A percentile compares a stretch with the other conserved stretches of the same genome.
These are phyloP conservation scores for Phytophthora melonis DNA, from an alignment of 352 stramenopile genomes.

Conservation along the genomic window DNA sequence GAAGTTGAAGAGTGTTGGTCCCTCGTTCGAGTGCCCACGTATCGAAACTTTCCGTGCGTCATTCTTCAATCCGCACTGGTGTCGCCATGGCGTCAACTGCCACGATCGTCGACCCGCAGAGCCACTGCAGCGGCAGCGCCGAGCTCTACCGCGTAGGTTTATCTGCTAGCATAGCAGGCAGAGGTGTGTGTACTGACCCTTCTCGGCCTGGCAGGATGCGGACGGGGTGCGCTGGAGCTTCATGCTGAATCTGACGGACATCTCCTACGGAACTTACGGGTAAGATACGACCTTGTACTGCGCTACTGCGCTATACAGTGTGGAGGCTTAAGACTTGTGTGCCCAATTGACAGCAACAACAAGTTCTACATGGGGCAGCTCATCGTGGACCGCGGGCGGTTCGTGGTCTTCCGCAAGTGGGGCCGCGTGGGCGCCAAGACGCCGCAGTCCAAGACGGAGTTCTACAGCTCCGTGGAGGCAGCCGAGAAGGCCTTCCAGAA, in stretches of 20 bases:
- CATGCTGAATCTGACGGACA: constrained; percentile 76
- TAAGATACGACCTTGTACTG: constrained; percentile 16
- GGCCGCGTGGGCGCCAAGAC: constrained; percentile 68
- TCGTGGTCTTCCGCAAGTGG: constrained; percentile 74
- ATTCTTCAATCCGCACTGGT: constrained; percentile 31
- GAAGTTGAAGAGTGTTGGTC: constrained; percentile 7
- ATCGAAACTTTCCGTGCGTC: constrained; percentile 18
- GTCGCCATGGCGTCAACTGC: constrained; percentile 36
- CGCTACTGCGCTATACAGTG: neutral
- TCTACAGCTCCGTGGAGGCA: constrained; percentile 29
- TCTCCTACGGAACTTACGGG: constrained; percentile 64
- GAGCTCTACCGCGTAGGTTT: constrained; percentile 41
- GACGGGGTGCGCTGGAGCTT: constrained; percentile 67
- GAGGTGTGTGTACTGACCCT: neutral
- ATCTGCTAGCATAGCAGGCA: neutral
- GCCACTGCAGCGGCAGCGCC: constrained; percentile 25
- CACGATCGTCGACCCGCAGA: constrained; percentile 33
- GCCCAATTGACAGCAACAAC: constrained; percentile 57
- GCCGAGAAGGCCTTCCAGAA: constrained; percentile 57
- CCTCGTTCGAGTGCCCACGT: neutral
- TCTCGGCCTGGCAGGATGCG: constrained; percentile 43
- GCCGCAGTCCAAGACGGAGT: constrained; percentile 41
- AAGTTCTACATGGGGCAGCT: constrained; percentile 83
- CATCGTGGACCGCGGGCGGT: constrained; percentile 52
- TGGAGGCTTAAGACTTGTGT: constrained; percentile 11